Evolutionary conservation across 495 filamentous ascomycete species (phyloP), one percentile per base, ranked within the genome.

Genomic region (Corynascus novoguineensis): DNA sequence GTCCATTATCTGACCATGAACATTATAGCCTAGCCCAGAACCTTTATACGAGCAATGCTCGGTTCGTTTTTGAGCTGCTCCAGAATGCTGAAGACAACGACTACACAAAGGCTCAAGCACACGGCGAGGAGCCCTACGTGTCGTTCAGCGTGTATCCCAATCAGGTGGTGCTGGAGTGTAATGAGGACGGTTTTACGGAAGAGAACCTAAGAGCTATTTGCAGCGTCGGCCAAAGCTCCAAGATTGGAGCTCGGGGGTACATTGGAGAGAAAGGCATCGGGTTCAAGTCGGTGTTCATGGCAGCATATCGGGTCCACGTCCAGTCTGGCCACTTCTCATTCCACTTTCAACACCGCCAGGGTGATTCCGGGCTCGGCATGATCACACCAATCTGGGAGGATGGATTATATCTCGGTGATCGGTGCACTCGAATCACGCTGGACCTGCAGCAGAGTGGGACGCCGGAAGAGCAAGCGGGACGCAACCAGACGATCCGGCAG

Each of bases 241-340:
- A 80, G 53, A 60, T 59, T 0, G 35, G 50, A 21, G 48, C 61
- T 9, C 63, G 66, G 47, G 71, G 72, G 1, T 78, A 78, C 53
- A 75, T 78, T 61, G 77, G 78, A 4, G 74, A 75, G 48, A 80
- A 81, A 50, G 75, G 75, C 0, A 77, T 80, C 24, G 78, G 79
- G 0, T 81, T 82, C 64, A 81, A 80, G 54, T 78, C 76, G 0
- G 74, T 80, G 0, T 82, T 82, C 59, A 78, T 67, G 42, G 73
- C 73, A 1, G 73, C 75, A 3, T 69, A 60, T 57, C 75, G 72
- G 44, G 78, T 75, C 0, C 68, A 73, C 27, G 74, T 82, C 14
- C 72, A 76, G 46, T 82, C 77, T 1, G 70, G 74, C 3, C 12
- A 57, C 10, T 79, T 67, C 50, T 78, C 73, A 1, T 81, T 80